Evolutionary conservation across 2,329 filamentous ascomycete genomes (phyloP), one percentile per base, ranked within the genome.

Genomic region (Fusarium nodosum): DNA sequence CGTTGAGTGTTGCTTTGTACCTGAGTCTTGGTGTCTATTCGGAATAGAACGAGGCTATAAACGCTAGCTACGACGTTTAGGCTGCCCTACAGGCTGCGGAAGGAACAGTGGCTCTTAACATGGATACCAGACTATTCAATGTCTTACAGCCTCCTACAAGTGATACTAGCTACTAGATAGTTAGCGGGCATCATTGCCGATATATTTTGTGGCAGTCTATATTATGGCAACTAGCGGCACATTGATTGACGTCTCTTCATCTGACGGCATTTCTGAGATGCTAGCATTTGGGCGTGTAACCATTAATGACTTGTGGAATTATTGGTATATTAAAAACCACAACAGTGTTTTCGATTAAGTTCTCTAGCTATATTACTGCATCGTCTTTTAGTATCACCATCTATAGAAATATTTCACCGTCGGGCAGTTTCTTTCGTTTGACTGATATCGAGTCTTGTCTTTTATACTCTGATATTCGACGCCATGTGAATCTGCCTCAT

Each of bases 1-100:
- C 38, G 45, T 53, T 60, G 42, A 42, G n/a, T 34, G 12, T 15
- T 62, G 20, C 16, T 20, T 45, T 45, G 36, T 67, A 9, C 31
- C 22, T 38, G 20, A 57, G 53, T 41, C 33, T 16, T 30, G 26
- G 16, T 45, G 33, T 34, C 44, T 55, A 41, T 22, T 44, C 20
- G n/a, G 44, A 26, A 41, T 26, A 28, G 9, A n/a, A 41, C 18
- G 18, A 55, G 41, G 31, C 47, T 33, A 44, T n/a, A 28, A 16
- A 13, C 18, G 50, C 33, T 24, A 22, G 13, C n/a, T 34, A 46
- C 24, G 13, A 18, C 20, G 10, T 13, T 41, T 30, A 13, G 42
- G 33, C 47, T 56, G 20, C 13, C 61, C 26, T 42, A 39, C 28
- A 42, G 26, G 12, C 33, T 30, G 30, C 15, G 28, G 26, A 10